Evolutionary conservation across 2,329 filamentous ascomycete species (phyloP), one percentile per base, ranked within the genome.

Genomic region (Botrytis byssoidea): DNA sequence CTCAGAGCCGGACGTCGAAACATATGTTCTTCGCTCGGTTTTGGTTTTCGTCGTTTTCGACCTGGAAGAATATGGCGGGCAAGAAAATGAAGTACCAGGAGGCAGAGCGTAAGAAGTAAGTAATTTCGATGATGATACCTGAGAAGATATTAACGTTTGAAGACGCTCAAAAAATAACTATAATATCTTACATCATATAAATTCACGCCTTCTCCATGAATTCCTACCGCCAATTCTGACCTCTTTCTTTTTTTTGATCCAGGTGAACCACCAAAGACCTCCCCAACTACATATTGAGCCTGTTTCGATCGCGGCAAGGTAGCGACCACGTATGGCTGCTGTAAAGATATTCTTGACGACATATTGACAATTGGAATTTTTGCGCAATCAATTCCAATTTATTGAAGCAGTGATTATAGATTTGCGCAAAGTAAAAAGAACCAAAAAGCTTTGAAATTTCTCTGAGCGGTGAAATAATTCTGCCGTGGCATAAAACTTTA

Each of bases 51-150:
- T 78, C 44, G 78, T 71, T 75, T 78, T 81, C 64, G 83, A 83
- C 77, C 88, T 85, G 60, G 90, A 81, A 25, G 90, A 91, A 80
- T 85, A 86, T 32, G 89, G 87, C 14, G 89, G 82, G 81, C 89
- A 91, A 71, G 88, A 88, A 80, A 92, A 90, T 70, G 85, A 85
- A 71, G 90, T 87, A 80, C 91, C 88, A 1, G 90, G 90, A 40
- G 90, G 88, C 74, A 92, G 87, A 35, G 90, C 89, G 80, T 91
- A 91, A 2, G 90, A 91, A 10, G 89, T 91, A 77, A 91, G 86
- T 75, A 91, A 83, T 75, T 87, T 85, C 9, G 89, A 88, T 5
- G 88, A 87, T 5, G 89, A 85, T 64, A 91, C 85, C 90, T 92
- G 76, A 74, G 44, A 32, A 42, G 8, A n/a, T 2, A 42, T 61